These are phyloP conservation scores for Camelina neglecta DNA, from an alignment of 345 rosid genomes.

Conservation along the genomic window DNA sequence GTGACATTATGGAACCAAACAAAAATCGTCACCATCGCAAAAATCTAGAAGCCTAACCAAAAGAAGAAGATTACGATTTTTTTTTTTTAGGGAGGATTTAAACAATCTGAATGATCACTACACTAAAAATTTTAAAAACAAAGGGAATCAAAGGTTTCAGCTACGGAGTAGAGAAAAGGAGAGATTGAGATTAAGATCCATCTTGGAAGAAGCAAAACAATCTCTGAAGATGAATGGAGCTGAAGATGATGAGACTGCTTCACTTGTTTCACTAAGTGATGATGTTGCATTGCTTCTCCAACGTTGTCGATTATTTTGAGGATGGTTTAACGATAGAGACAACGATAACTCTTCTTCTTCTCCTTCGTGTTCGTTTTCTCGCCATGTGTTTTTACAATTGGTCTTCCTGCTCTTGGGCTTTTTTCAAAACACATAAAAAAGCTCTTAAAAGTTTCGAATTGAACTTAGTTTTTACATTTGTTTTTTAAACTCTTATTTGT, in stretches of 20 bases:
- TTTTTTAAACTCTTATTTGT: background rate
- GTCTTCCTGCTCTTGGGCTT: conserved; percentile 31
- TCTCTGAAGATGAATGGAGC: conserved; percentile 39
- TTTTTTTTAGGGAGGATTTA: background rate
- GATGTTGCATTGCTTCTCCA: conserved; percentile 45
- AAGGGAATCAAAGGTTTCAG: conserved; percentile 21
- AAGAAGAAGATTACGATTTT: background rate
- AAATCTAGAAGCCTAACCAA: conserved; percentile 18
- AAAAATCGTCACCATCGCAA: background rate
- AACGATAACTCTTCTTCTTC: conserved; percentile 34
- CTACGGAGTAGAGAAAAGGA: conserved; percentile 40
- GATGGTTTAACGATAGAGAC: conserved; percentile 39
- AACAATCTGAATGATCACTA: conserved; percentile 26
- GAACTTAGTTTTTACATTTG: background rate
- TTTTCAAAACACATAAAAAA: conserved; percentile 11
- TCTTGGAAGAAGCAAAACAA: conserved; percentile 43
- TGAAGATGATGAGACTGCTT: conserved; percentile 39
- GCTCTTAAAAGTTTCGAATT: background rate
- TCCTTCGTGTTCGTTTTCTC: conserved; percentile 10
- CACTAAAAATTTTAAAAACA: conserved; percentile 14
- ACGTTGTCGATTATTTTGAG: conserved; percentile 20
- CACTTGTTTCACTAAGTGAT: conserved; percentile 39
- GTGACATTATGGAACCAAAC: conserved; percentile 6
- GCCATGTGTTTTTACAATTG: conserved; percentile 34
- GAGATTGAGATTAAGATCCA: conserved; percentile 46